phyloP scores from a whole-genome alignment of 148 eudicot species.

The Chenopodium berlandieri region DNA sequence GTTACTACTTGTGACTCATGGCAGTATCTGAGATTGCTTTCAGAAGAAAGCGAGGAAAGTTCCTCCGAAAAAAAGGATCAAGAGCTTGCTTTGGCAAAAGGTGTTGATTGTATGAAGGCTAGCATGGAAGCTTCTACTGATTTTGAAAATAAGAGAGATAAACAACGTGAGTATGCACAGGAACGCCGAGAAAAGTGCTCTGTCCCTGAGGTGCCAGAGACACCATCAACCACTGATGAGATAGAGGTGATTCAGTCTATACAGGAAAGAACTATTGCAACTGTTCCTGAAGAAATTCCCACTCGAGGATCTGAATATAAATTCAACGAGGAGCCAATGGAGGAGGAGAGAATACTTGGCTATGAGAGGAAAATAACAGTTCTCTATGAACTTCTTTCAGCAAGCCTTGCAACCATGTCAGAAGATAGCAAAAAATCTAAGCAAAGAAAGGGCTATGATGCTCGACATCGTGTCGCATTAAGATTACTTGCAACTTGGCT shows the following conservation, averaged over 20 bases:
- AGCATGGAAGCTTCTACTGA: slow-evolving; percentile 50
- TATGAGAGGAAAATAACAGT: slow-evolving; percentile 69
- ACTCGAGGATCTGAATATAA: slow-evolving; percentile 35
- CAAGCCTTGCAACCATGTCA: slow-evolving; percentile 79
- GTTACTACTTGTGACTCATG: slow-evolving; percentile 14
- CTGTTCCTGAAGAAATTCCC: slow-evolving; percentile 32
- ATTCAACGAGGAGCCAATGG: slow-evolving; percentile 49
- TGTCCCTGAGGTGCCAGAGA: slow-evolving; percentile 31
- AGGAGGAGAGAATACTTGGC: slow-evolving; percentile 64
- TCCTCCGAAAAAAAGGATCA: slow-evolving; percentile 52
- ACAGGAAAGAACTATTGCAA: slow-evolving; percentile 27
- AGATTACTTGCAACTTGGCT: slow-evolving; percentile 89
- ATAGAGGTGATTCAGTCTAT: slow-evolving; percentile 31
- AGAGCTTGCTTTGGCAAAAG: slow-evolving; percentile 69
- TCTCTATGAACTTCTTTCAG: slow-evolving; percentile 87
- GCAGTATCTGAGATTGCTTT: slow-evolving; percentile 77
- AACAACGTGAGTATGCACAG: slow-evolving; percentile 55
- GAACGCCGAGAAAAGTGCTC: slow-evolving; percentile 61
- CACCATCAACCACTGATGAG: slow-evolving; percentile 38
- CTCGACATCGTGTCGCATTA: slow-evolving; percentile 86
- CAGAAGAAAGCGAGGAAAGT: slow-evolving; percentile 52
- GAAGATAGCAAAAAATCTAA: slow-evolving; percentile 47
- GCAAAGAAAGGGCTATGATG: slow-evolving; percentile 78
- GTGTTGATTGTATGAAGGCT: slow-evolving; percentile 59
- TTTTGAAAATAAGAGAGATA: slow-evolving; percentile 47